Conservation (phyloP, 257 asterid genomes). For the Handroanthus guayacan region DNA sequence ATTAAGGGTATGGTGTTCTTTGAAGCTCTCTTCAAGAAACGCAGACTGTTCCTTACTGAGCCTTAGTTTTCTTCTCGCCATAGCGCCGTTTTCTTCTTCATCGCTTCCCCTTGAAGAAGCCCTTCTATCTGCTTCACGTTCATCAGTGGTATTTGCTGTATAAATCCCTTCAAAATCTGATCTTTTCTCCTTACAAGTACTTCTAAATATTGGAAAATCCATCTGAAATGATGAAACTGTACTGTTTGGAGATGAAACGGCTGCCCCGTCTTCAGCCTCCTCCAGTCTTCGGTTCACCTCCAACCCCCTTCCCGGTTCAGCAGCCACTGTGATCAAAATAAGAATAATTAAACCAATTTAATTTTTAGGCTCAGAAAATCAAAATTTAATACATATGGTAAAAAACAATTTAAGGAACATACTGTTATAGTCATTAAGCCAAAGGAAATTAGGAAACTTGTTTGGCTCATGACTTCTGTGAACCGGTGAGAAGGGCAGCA, state of each 20-base stretch:
- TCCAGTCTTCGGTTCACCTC: neutral
- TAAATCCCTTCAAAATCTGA: constrained; percentile 40
- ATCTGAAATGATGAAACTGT: constrained; percentile 58
- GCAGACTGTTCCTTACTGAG: constrained; percentile 85
- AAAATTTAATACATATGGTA: no score
- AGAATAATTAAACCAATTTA: neutral
- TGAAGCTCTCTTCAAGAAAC: constrained; percentile 92
- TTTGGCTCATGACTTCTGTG: constrained; percentile 34
- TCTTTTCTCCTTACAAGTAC: constrained; percentile 37
- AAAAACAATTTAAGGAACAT: neutral
- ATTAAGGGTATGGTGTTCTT: constrained; percentile 85
- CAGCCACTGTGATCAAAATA: constrained; percentile 34
- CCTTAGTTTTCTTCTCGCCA: constrained; percentile 73
- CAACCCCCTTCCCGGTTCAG: constrained; percentile 45
- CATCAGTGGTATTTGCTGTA: neutral
- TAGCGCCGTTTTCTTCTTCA: constrained; percentile 58
- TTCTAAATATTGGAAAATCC: constrained; percentile 49
- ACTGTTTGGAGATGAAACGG: constrained; percentile 53
- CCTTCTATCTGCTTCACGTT: constrained; percentile 39
- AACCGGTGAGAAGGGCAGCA: constrained; percentile 54
- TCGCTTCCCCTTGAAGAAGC: constrained; percentile 74
- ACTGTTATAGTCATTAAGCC: constrained; percentile 59
- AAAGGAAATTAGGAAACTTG: constrained; percentile 43
- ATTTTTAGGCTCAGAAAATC: no score
- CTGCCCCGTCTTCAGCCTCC: constrained; percentile 37